Conservation (phyloP, 306 rosid genomes). For the Argentina anserina region DNA sequence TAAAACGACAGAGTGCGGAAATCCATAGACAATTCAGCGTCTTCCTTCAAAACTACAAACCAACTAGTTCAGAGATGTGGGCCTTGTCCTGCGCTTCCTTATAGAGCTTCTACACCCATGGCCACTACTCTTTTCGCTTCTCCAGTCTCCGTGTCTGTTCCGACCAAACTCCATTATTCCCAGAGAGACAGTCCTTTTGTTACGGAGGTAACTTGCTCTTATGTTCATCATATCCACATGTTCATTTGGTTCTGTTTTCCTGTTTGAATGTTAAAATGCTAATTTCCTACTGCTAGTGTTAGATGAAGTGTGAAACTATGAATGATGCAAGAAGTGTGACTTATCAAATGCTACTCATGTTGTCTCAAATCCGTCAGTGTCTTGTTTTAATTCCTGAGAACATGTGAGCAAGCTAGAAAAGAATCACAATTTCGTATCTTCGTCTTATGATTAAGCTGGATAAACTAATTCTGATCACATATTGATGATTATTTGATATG, state of each 20-base stretch:
- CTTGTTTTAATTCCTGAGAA: background rate
- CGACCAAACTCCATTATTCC: constrained; percentile 21
- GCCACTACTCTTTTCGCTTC: constrained; percentile 30
- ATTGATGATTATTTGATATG: background rate
- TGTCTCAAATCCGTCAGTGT: background rate
- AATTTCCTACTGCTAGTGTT: constrained; percentile 3
- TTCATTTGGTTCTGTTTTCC: background rate
- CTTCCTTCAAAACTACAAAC: background rate
- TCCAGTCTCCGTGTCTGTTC: constrained; percentile 32
- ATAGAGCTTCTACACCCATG: constrained; percentile 32
- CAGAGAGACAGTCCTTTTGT: constrained; percentile 49
- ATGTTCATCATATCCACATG: background rate
- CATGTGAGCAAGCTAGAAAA: constrained; percentile 7
- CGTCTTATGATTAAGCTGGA: background rate
- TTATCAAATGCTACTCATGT: background rate
- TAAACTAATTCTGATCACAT: background rate
- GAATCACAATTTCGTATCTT: background rate
- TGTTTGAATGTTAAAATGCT: background rate
- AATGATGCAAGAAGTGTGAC: background rate
- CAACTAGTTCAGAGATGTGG: constrained; percentile 31
- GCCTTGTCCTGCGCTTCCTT: constrained; percentile 36
- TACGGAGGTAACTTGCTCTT: constrained; percentile 47
- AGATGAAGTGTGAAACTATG: background rate
- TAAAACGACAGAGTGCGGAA: too few relatives aligned
- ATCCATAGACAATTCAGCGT: too few relatives aligned